Conservation (phyloP, 2,329 filamentous ascomycete species). For the Didymella pinodella region DNA sequence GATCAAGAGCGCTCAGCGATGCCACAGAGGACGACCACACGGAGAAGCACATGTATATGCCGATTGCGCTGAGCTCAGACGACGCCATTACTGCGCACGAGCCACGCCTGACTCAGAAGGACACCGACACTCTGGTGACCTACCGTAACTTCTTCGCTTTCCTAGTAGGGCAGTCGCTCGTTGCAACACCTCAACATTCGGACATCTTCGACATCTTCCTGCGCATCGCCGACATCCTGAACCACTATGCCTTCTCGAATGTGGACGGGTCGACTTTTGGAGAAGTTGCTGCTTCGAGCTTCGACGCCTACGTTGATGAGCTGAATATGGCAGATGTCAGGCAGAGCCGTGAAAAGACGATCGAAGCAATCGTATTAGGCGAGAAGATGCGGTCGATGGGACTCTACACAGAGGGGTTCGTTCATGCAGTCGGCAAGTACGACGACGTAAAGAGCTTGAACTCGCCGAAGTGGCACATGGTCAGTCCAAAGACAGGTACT, state of each 20-base stretch:
- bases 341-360: slow-evolving; percentile 82
- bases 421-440: slow-evolving; percentile 87
- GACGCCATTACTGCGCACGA: slow-evolving; percentile 45
- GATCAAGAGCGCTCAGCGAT: slow-evolving; percentile 57
- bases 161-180: slow-evolving; percentile 66
- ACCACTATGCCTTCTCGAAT: slow-evolving; percentile 67
- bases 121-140: slow-evolving; percentile 64
- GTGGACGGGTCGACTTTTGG: slow-evolving; percentile 70
- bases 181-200: slow-evolving; percentile 64
- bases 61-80: slow-evolving; percentile 64
- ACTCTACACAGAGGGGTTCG: slow-evolving; percentile 90
- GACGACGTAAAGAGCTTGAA: slow-evolving; percentile 74
- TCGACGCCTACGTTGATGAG: slow-evolving; percentile 79
- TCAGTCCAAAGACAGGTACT: slow-evolving; percentile 75
- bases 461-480: slow-evolving; percentile 72
- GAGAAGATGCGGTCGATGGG: slow-evolving; percentile 83
- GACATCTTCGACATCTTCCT: slow-evolving; percentile 68
- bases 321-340: slow-evolving; percentile 80
- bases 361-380: slow-evolving; percentile 87
- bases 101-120: slow-evolving; percentile 53
- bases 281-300: slow-evolving; percentile 69
- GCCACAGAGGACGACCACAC: slow-evolving; percentile 57
- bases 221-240: slow-evolving; percentile 65
- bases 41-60: slow-evolving; percentile 66
- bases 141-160: slow-evolving; percentile 72